A percentile compares a stretch with the other conserved stretches of the same genome.
Evolutionary conservation across 1,139 yeast genomes (phyloP).

Genomic region (Tardiomyces digboiensis): DNA sequence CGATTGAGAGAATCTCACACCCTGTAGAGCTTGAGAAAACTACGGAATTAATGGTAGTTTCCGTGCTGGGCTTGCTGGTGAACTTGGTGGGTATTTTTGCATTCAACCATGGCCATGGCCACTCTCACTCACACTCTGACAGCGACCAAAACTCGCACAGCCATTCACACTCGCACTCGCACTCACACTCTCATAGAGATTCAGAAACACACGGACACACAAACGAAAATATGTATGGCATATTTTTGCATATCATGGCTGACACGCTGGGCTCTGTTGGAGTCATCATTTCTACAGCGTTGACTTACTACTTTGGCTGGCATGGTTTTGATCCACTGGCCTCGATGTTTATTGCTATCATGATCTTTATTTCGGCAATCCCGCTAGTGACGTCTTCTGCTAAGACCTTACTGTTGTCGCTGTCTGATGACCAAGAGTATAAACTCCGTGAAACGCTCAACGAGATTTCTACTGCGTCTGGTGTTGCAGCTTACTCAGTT

Average conservation of each 20-base stretch:
- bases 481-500: constrained; percentile 75
- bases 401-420: constrained; percentile 54
- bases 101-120: constrained; percentile 55
- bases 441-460: constrained; percentile 52
- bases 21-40: constrained; percentile 77
- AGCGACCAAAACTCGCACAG: constrained; percentile 18
- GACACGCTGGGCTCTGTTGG: constrained; percentile 97
- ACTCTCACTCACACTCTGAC: constrained; percentile 17
- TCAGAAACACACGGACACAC: constrained; percentile 14
- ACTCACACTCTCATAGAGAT: constrained; percentile 5
- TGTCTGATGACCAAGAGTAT: constrained; percentile 49
- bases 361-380: constrained; percentile 72
- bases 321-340: constrained; percentile 87
- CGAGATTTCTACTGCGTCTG: constrained; percentile 61
- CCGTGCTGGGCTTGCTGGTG: constrained; percentile 74
- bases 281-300: constrained; percentile 74
- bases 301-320: constrained; percentile 36
- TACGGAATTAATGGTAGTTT: constrained; percentile 78
- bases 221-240: constrained; percentile 91
- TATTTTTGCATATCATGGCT: constrained; percentile 85
- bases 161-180: constrained; percentile 12
- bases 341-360: constrained; percentile 72
- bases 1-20: constrained; percentile 64
- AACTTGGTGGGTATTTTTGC: constrained; percentile 92
- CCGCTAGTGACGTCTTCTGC: constrained; percentile 83